phyloP scores from a whole-genome alignment of 345 rosid genomes.

The Hibiscus tridactylites region DNA sequence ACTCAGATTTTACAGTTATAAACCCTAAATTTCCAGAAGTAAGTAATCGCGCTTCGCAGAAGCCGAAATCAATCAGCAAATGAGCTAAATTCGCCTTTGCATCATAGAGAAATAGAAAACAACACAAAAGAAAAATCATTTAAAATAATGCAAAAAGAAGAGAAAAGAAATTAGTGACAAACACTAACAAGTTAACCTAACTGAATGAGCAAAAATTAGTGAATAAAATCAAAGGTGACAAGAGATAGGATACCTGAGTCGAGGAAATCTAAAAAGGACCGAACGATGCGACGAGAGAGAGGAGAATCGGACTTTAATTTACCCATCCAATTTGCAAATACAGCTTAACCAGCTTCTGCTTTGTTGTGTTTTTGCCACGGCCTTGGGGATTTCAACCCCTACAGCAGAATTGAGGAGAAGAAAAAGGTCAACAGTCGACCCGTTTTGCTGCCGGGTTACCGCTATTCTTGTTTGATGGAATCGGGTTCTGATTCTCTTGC shows the following conservation, averaged over 20 bases:
- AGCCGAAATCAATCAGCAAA: neutral
- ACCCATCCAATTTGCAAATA: constrained; percentile 31
- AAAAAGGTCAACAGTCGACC: neutral
- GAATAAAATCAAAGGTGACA: neutral
- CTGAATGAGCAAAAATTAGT: neutral
- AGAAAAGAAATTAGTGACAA: neutral
- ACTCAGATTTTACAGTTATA: neutral
- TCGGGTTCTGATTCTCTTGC: neutral
- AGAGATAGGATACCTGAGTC: constrained; percentile 38
- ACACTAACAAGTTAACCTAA: neutral
- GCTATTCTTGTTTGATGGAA: neutral
- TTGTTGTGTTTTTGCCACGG: neutral
- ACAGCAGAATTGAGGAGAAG: neutral
- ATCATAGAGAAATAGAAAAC: no score
- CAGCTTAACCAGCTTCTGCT: neutral
- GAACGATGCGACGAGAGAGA: constrained; percentile 57
- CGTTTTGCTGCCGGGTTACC: neutral
- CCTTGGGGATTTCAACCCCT: neutral
- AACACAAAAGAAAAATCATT: no score
- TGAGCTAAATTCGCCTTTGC: no score
- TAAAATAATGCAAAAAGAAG: no score
- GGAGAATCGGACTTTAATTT: constrained; percentile 55
- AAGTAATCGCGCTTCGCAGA: neutral
- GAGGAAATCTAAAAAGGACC: constrained; percentile 67
- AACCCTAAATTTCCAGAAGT: neutral